phyloP scores from a whole-genome alignment of 371 early-diverging fungal species.

The Vittaforma corneae region DNA sequence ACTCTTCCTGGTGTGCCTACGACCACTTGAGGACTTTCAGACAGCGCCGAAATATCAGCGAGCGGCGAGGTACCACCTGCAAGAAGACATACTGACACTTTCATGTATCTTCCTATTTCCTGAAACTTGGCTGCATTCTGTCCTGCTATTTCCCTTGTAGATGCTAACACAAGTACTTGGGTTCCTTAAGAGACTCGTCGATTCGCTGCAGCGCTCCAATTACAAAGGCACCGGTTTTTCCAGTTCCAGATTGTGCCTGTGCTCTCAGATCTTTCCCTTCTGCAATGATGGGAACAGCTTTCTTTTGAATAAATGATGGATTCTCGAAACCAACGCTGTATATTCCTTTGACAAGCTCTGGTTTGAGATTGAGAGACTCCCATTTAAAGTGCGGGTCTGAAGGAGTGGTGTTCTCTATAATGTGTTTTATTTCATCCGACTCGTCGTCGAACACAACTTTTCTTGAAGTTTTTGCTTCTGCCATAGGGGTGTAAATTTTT shows the following conservation, averaged over 20 bases:
- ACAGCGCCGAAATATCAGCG: slow-evolving; percentile 77
- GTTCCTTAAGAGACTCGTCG: slow-evolving; percentile 68
- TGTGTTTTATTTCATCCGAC: neutral
- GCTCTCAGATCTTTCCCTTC: slow-evolving; percentile 70
- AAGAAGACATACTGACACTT: slow-evolving; percentile 81
- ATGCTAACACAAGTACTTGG: slow-evolving; percentile 88
- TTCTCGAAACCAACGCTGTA: slow-evolving; percentile 91
- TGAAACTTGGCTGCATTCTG: slow-evolving; percentile 84
- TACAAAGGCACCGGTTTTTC: slow-evolving; percentile 98
- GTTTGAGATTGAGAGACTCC: slow-evolving; percentile 84
- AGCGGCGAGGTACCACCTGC: slow-evolving; percentile 84
- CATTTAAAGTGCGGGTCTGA: slow-evolving; percentile 65
- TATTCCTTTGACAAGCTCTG: slow-evolving; percentile 87
- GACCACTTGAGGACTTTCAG: slow-evolving; percentile 74
- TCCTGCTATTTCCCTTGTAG: slow-evolving; percentile 93
- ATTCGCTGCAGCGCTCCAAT: slow-evolving; percentile 84
- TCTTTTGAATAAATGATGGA: slow-evolving; percentile 95
- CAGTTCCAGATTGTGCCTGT: slow-evolving; percentile 71
- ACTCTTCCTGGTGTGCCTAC: slow-evolving; percentile 98
- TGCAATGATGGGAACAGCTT: slow-evolving; percentile 85
- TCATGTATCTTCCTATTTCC: slow-evolving; percentile 78
- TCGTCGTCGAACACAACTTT: slow-evolving; percentile 45
- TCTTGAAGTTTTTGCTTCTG: slow-evolving; percentile 26
- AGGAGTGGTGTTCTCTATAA: neutral
- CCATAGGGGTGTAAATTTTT: slow-evolving; percentile 29